phyloP scores from a whole-genome alignment of 148 eudicot genomes.

The Linanthus parryae region DNA sequence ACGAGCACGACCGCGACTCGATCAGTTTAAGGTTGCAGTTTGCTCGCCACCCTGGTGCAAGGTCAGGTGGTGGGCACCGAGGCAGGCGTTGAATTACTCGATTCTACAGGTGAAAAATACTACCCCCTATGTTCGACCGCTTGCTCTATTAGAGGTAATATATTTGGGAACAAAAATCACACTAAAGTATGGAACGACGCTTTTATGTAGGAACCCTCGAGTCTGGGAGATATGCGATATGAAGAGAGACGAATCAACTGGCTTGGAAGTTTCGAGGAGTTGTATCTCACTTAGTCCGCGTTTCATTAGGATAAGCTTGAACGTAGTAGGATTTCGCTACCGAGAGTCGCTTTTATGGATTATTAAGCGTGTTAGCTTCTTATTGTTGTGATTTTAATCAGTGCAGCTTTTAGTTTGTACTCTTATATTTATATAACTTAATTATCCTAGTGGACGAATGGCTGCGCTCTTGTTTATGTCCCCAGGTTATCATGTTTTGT shows the following conservation, averaged over 20 bases:
- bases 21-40: slow-evolving; percentile 61
- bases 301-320: too few relatives aligned
- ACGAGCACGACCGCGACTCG: slow-evolving; percentile 78
- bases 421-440: too few relatives aligned
- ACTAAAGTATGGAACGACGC: slow-evolving; percentile 30
- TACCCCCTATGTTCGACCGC: slow-evolving; percentile 16
- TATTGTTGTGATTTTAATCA: too few relatives aligned
- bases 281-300: too few relatives aligned
- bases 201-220: slow-evolving; percentile 60
- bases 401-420: too few relatives aligned
- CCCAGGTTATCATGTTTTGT: too few relatives aligned
- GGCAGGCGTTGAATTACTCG: slow-evolving; percentile 53
- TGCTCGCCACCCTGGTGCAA: slow-evolving; percentile 88
- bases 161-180: slow-evolving; percentile 5
- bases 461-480: too few relatives aligned
- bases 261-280: slow-evolving; percentile 20
- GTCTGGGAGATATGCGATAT: slow-evolving; percentile 24
- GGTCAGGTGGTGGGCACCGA: slow-evolving; percentile 81
- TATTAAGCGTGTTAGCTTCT: too few relatives aligned
- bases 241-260: slow-evolving; percentile 22
- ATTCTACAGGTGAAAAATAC: slow-evolving; percentile 50
- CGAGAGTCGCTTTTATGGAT: too few relatives aligned
- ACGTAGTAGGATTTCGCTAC: too few relatives aligned
- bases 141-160: slow-evolving; percentile 19
- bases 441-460: too few relatives aligned